phyloP scores from a whole-genome alignment of 306 rosid genomes.

The Nissolia schottii region DNA sequence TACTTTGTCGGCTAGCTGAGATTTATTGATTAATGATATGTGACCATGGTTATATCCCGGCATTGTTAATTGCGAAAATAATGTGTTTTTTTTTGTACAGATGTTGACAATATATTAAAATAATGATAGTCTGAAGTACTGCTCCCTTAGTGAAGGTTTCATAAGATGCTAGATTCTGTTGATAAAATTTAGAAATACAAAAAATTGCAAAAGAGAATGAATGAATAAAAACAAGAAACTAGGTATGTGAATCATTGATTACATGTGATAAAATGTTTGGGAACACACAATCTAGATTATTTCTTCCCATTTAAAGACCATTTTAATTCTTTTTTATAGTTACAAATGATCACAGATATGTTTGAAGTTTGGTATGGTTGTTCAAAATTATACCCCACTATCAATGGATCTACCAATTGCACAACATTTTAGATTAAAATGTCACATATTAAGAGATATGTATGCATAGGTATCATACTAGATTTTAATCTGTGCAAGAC shows the following conservation, averaged over 20 bases:
- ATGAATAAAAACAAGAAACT: background rate
- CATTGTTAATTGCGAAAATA: background rate
- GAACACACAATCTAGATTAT: slow-evolving; percentile 14
- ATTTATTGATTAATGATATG: background rate
- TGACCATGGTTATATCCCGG: background rate
- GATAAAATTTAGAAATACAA: background rate
- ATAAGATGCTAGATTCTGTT: slow-evolving; percentile 9
- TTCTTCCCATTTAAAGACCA: slow-evolving; percentile 1
- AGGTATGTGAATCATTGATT: slow-evolving; percentile 1
- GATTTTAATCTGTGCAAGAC: background rate
- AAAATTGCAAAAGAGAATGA: background rate
- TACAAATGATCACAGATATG: slow-evolving; percentile 1
- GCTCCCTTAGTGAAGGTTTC: background rate
- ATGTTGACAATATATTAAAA: slow-evolving; percentile 3
- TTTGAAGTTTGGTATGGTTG: slow-evolving; percentile 4
- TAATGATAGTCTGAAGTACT: slow-evolving; percentile 16
- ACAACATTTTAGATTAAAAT: background rate
- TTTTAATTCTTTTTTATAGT: background rate
- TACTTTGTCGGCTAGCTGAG: slow-evolving; percentile 22
- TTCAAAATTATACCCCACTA: background rate
- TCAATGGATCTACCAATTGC: background rate
- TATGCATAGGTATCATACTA: background rate
- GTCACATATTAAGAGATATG: slow-evolving; percentile 3
- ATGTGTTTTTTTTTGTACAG: background rate
- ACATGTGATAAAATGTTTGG: background rate